Evolutionary conservation across 208 protist genomes (phyloP), one percentile per base, ranked within the genome.

Genomic region (Entamoeba histolytica): DNA sequence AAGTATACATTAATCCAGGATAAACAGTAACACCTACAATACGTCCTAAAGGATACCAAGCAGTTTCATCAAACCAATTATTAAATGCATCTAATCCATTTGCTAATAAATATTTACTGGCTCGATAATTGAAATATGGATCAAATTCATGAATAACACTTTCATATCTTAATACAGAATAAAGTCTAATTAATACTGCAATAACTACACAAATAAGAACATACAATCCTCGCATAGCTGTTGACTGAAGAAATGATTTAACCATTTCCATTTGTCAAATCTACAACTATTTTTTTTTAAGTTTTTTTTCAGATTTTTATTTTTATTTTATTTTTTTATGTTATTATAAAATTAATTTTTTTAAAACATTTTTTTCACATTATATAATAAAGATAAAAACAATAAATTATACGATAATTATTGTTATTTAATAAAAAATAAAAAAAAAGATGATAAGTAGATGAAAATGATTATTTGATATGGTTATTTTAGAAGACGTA

Each of bases 31-130:
- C 96, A 95, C 98, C 98, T 49, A 99, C 98, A 87, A 98, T 97
- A 69, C 98, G 95, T 52, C 98, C 98, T n/a, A 99, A 96, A 93
- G 98, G 98, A 95, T 99, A 99, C 98, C 98, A 99, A 49, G 35
- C 52, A 3, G 96, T 96, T 93, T 98, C 96, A 96, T 99, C 98
- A 94, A 99, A 99, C 98, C 98, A 99, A 96, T 98, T 98, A 94
- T 98, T 96, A 96, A 99, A 99, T 78, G 98, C 96, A 87, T 96
- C 95, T 94, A 97, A 97, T 93, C 98, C 98, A 94, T 99, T 94
- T 47, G 97, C 94, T 23, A 95, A 92, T 19, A 97, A 93, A 91
- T 97, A 97, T 69, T 97, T 95, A 23, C 97, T 97, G 51, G 97
- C 95, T 91, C 97, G 96, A 93, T 96, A 98, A 94, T 98, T 97